phyloP scores from a whole-genome alignment of 495 filamentous ascomycete species.

The Evansstolkia leycettana region DNA sequence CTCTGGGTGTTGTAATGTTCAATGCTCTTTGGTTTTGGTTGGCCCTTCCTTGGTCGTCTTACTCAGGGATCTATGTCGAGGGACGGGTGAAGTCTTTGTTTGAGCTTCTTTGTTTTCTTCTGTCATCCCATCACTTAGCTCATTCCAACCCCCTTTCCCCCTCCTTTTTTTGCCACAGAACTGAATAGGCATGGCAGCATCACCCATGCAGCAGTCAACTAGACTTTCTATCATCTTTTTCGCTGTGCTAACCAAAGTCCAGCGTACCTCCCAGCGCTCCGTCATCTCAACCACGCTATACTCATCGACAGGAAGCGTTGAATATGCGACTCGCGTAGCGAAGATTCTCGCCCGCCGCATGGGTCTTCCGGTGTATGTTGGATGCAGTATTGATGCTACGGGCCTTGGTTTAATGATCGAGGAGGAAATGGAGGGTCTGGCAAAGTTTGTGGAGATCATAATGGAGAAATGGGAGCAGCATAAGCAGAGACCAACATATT shows the following conservation, averaged over 20 bases:
- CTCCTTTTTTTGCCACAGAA: no score
- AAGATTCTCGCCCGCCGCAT: slow-evolving; percentile 66
- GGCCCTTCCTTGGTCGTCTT: no score
- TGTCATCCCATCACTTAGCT: no score
- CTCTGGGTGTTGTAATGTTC: no score
- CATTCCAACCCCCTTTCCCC: no score
- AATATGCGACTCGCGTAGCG: slow-evolving; percentile 75
- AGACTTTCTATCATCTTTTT: background rate
- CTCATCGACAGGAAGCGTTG: slow-evolving; percentile 57
- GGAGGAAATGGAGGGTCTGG: slow-evolving; percentile 87
- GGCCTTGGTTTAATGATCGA: slow-evolving; percentile 67
- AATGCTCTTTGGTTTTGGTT: no score
- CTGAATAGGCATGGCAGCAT: no score
- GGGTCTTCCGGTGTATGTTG: slow-evolving; percentile 66
- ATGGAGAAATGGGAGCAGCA: slow-evolving; percentile 37
- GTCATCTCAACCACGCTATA: slow-evolving; percentile 62
- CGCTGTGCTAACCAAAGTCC: background rate
- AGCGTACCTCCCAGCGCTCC: background rate
- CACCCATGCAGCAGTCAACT: no score
- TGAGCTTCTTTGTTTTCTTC: no score
- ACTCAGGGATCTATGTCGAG: no score
- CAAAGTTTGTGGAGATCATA: slow-evolving; percentile 55
- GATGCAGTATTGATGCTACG: slow-evolving; percentile 49
- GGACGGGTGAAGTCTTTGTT: no score
- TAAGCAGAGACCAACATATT: background rate